Evolutionary conservation across 106 monocot species (phyloP).

Genomic region (Apostasia ramifera): DNA sequence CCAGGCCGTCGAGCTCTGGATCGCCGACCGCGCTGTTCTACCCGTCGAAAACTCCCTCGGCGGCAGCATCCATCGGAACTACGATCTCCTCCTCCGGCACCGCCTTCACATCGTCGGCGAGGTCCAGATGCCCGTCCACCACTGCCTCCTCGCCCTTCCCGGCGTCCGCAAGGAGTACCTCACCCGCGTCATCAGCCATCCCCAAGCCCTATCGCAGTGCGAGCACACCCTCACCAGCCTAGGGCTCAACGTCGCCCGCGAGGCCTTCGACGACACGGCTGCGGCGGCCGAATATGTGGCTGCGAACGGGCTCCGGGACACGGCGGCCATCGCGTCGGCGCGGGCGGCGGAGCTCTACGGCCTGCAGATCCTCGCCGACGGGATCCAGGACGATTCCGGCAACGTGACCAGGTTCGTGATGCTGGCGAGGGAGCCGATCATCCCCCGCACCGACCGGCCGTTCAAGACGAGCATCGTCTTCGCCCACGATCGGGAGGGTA

Average conservation of each 20-base stretch:
- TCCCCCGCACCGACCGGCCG: constrained; percentile 31
- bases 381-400: constrained; percentile 35
- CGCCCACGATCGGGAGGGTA: constrained; percentile 34
- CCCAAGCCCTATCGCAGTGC: constrained; percentile 36
- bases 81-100: constrained; percentile 40
- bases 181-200: constrained; percentile 42
- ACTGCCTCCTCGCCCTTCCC: constrained; percentile 30
- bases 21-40: constrained; percentile 50
- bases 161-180: constrained; percentile 33
- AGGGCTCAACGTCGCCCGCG: constrained; percentile 35
- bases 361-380: constrained; percentile 30
- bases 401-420: constrained; percentile 41
- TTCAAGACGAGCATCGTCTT: constrained; percentile 46
- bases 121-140: constrained; percentile 31
- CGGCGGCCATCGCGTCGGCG: constrained; percentile 31
- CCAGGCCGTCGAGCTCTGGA: constrained; percentile 51
- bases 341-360: constrained; percentile 39
- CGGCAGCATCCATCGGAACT: constrained; percentile 50
- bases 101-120: constrained; percentile 45
- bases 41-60: constrained; percentile 57
- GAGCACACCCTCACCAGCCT: constrained; percentile 34
- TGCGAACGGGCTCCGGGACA: constrained; percentile 22
- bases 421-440: constrained; percentile 39
- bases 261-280: constrained; percentile 39
- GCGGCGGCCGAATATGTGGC: constrained; percentile 33